A percentile compares a stretch with the other conserved stretches of the same genome.
Evolutionary conservation across 495 filamentous ascomycete genomes (phyloP).

Genomic region (Aspergillus nanangensis): DNA sequence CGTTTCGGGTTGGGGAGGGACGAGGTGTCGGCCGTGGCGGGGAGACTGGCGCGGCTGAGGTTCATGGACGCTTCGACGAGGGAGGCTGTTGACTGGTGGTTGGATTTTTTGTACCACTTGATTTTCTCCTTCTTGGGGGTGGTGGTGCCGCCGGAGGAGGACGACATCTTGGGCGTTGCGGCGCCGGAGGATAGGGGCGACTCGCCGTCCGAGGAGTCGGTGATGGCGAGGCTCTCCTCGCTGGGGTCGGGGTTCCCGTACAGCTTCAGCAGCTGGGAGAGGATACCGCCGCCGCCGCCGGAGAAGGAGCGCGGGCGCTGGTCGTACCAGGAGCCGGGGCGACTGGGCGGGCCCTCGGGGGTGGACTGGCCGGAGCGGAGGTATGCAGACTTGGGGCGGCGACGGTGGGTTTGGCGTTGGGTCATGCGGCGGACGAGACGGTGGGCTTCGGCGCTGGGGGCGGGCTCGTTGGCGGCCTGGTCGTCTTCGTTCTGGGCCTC

Average conservation of each 20-base stretch:
- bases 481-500: conserved; percentile 15
- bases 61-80: conserved; percentile 48
- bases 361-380: conserved; percentile 35
- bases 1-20: conserved; percentile 26
- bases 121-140: conserved; percentile 53
- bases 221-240: conserved; percentile 28
- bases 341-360: conserved; percentile 26
- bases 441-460: conserved; percentile 37
- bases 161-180: conserved; percentile 30
- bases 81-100: conserved; percentile 39
- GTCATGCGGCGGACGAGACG: conserved; percentile 40
- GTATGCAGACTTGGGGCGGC: conserved; percentile 31
- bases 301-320: conserved; percentile 14
- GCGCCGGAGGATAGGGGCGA: conserved; percentile 32
- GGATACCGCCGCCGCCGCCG: conserved; percentile 34
- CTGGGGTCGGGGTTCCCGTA: conserved; percentile 28
- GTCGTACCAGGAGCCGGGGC: conserved; percentile 27
- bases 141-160: conserved; percentile 44
- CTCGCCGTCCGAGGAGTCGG: conserved; percentile 39
- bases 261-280: conserved; percentile 36
- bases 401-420: conserved; percentile 26
- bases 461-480: conserved; percentile 19
- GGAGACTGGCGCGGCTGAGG: conserved; percentile 30
- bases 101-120: conserved; percentile 63
- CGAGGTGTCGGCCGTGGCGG: conserved; percentile 24